A percentile compares a stretch with the other conserved stretches of the same genome.
phyloP scores from a whole-genome alignment of 768 basidiomycete species.

The Dioszegia aurantiaca region DNA sequence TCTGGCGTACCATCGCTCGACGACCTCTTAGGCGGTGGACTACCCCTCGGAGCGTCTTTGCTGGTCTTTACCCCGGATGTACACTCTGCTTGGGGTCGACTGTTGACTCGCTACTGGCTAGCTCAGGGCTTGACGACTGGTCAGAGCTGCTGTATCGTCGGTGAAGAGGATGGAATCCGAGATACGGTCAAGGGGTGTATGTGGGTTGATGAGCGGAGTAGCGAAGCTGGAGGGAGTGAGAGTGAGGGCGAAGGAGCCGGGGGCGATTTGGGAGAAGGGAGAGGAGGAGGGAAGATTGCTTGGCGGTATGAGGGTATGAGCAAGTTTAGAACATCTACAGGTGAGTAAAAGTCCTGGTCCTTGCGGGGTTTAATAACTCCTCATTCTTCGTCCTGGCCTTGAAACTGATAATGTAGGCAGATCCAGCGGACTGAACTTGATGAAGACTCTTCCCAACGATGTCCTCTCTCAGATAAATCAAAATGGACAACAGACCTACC shows the following conservation, averaged over 20 bases:
- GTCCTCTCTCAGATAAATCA: constrained; percentile 24
- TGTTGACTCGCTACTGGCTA: constrained; percentile 82
- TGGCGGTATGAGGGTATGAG: constrained; percentile 96
- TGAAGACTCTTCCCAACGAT: constrained; percentile 35
- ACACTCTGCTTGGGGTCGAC: constrained; percentile 78
- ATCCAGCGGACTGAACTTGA: constrained; percentile 22
- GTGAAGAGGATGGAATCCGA: constrained; percentile 56
- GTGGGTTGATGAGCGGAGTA: constrained; percentile 61
- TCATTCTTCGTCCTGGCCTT: background rate
- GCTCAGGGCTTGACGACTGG: constrained; percentile 76
- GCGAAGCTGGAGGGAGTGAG: constrained; percentile 46
- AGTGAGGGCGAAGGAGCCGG: constrained; percentile 52
- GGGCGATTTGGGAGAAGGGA: constrained; percentile 35
- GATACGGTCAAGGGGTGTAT: constrained; percentile 70
- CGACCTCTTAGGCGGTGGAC: constrained; percentile 79
- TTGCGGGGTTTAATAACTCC: no score
- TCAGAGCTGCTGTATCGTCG: constrained; percentile 69
- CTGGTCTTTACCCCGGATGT: constrained; percentile 76
- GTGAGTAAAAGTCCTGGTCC: constrained; percentile 18
- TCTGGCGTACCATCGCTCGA: constrained; percentile 91
- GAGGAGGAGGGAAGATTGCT: constrained; percentile 81
- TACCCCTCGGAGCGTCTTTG: constrained; percentile 75
- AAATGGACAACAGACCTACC: constrained; percentile 24
- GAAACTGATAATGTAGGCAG: constrained; percentile 10
- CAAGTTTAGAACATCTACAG: constrained; percentile 81